phyloP scores from a whole-genome alignment of 2,329 filamentous ascomycete species.

The Pyricularia grisea region DNA sequence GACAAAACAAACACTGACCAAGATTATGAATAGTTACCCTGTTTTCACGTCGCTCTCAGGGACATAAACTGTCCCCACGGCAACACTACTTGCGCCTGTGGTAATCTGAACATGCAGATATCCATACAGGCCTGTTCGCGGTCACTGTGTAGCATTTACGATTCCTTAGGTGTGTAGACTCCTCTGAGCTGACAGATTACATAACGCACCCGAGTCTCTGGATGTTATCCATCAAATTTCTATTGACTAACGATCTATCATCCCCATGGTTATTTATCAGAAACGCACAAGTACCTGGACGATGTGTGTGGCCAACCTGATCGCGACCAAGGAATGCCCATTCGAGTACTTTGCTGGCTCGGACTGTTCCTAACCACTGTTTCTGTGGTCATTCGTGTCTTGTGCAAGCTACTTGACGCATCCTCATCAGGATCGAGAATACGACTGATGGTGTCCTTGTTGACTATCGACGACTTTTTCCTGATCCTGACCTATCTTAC shows the following conservation, averaged over 20 bases:
- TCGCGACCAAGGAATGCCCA: background rate
- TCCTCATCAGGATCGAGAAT: background rate
- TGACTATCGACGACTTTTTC: slow-evolving; percentile 25
- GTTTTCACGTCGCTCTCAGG: background rate
- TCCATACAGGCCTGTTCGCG: background rate
- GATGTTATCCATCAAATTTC: background rate
- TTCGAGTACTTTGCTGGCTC: background rate
- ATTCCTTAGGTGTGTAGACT: background rate
- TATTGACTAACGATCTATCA: background rate
- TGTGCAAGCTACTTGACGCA: background rate
- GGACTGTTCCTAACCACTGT: background rate
- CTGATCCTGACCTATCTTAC: slow-evolving; percentile 16
- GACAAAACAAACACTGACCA: background rate
- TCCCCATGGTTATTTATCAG: background rate
- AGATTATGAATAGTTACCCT: background rate
- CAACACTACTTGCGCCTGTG: slow-evolving; percentile 4
- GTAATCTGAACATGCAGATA: background rate
- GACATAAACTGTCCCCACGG: background rate
- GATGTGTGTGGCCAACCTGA: background rate
- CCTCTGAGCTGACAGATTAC: background rate
- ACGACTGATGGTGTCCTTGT: slow-evolving; percentile 10
- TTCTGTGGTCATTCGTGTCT: background rate
- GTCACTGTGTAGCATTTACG: background rate
- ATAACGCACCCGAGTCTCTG: background rate
- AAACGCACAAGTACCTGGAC: background rate